Evolutionary conservation across 495 filamentous ascomycete species (phyloP), one percentile per base, ranked within the genome.

Genomic region (Podospora bellae-mahoneyi): DNA sequence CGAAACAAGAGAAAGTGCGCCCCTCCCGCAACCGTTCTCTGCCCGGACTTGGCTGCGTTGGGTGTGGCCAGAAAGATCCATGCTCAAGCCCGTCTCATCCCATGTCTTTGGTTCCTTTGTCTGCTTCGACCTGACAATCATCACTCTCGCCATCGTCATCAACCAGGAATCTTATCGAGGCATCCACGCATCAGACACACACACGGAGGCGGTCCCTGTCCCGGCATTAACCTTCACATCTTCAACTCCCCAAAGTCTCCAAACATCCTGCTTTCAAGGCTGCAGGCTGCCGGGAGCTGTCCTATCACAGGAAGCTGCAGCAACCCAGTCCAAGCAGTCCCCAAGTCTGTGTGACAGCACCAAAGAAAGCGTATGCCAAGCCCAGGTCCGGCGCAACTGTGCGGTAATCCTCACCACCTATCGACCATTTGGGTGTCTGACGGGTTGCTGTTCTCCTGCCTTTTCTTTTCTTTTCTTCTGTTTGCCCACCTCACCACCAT

Each of bases 381-480:
- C 5, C 63, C 48, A 68, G 48, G 59, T 55, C 66, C 64, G 34
- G 69, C 66, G 66, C 69, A 66, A 71, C 63, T 60, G 57, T 71
- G 69, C 63, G 65, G 63, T 66, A 68, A 66, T 66, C 19, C 48
- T 62, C 63, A 65, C 58, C 57, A 62, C 59, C 57, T 39, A 23
- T 23, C 28, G 3, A 23, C 15, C 30, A 32, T 7, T 32, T 23
- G 1, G 27, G 7, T 56, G 20, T 23, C 20, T 26, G n/a, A 54
- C 20, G 32, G 23, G 23, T 23, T 23, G 28, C 53, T 19, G 18
- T 64, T 30, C 23, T 32, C 20, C 44, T 4, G 23, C 44, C n/a
- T 44, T 6, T 19, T 56, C 27, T 13, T 32, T 19, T 30, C 9
- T 23, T 10, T 64, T 64, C 39, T 30, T 48, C 23, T 19, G n/a